Evolutionary conservation across 139 green algal species (phyloP).

Genomic region (Asterochloris erici): DNA sequence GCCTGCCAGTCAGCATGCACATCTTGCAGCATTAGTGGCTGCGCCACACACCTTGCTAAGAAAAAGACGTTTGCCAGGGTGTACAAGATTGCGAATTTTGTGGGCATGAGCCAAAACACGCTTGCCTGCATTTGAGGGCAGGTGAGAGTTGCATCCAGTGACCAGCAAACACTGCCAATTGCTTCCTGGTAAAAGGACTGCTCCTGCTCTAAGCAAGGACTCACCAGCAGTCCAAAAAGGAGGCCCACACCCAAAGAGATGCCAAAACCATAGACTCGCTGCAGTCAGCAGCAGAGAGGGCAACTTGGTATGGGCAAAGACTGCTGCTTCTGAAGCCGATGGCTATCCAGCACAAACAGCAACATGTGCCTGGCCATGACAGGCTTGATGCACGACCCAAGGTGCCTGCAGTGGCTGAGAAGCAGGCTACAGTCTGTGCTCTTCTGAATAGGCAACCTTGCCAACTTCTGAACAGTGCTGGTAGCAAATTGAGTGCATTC

Average conservation of each 20-base stretch:
- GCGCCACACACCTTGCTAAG: slow-evolving; percentile 26
- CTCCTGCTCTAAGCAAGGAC: background rate
- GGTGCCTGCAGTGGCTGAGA: too few species aligned
- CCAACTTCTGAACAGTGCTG: too few species aligned
- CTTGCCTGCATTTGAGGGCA: slow-evolving; percentile 35
- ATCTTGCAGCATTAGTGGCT: too few species aligned
- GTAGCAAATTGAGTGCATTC: background rate
- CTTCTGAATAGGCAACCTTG: too few species aligned
- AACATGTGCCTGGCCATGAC: background rate
- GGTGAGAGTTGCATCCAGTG: background rate
- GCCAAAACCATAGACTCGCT: slow-evolving; percentile 44
- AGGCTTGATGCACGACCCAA: too few species aligned
- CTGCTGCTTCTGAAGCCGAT: background rate
- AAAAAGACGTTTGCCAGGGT: slow-evolving; percentile 36
- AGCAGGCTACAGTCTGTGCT: too few species aligned
- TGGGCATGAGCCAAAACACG: slow-evolving; percentile 48
- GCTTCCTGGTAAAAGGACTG: background rate
- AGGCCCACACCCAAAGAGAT: slow-evolving; percentile 52
- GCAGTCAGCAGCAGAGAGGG: background rate
- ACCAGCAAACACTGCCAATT: background rate
- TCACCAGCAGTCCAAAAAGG: slow-evolving; percentile 55
- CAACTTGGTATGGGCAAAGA: background rate
- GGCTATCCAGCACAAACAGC: background rate
- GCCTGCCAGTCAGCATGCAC: background rate
- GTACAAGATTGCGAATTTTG: slow-evolving; percentile 45